A percentile compares a stretch with the other conserved stretches of the same genome.
Conservation (phyloP, 345 rosid species). For the Populus euphratica region DNA sequence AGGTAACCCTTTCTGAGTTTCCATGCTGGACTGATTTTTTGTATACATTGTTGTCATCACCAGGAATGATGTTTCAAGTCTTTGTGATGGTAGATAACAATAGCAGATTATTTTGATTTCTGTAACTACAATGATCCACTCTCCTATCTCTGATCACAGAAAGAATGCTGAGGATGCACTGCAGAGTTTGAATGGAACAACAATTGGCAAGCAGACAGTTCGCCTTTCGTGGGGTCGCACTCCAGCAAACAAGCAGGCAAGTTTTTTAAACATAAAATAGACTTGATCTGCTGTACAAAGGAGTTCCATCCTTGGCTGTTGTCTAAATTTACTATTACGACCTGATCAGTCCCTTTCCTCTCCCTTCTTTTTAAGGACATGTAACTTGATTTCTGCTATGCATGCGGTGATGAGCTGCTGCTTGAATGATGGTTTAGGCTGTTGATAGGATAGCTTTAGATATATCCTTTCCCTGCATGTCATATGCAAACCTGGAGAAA, state of each 20-base stretch:
- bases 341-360: neutral
- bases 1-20: conserved; percentile 38
- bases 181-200: conserved; percentile 65
- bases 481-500: neutral
- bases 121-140: conserved; percentile 6
- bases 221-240: conserved; percentile 97
- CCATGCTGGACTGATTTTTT: neutral
- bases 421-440: neutral
- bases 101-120: neutral
- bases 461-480: neutral
- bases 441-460: neutral
- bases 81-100: neutral
- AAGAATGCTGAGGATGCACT: conserved; percentile 85
- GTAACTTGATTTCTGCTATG: neutral
- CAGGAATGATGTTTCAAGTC: neutral
- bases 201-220: conserved; percentile 83
- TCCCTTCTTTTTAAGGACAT: neutral
- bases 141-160: conserved; percentile 39
- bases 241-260: conserved; percentile 80
- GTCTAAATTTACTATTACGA: neutral
- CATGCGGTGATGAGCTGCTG: neutral
- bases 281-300: neutral
- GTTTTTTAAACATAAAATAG: neutral
- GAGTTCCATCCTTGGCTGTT: neutral
- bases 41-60: neutral